Conservation (phyloP, 768 basidiomycete species). For the Floccularia luteovirens region DNA sequence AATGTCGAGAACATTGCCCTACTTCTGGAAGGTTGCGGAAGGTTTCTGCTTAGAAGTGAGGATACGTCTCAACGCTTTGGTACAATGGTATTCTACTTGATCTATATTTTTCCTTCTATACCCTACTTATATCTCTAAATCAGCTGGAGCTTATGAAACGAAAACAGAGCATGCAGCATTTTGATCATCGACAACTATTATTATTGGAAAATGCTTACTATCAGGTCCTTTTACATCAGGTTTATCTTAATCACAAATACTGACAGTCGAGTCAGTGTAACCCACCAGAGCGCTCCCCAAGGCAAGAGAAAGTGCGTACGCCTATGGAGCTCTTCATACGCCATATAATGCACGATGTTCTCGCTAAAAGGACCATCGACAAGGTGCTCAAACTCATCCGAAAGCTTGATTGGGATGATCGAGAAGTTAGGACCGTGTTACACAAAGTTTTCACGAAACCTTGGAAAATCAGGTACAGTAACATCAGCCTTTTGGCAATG, state of each 20-base stretch:
- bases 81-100: slow-evolving; percentile 61
- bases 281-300: slow-evolving; percentile 87
- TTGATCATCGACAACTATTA: slow-evolving; percentile 85
- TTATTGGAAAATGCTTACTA: slow-evolving; percentile 98
- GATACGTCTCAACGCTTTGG: slow-evolving; percentile 82
- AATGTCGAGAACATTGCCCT: slow-evolving; percentile 93
- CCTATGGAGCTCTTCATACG: slow-evolving; percentile 92
- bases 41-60: slow-evolving; percentile 83
- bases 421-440: slow-evolving; percentile 49
- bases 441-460: slow-evolving; percentile 95
- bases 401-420: slow-evolving; percentile 94
- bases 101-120: not conserved
- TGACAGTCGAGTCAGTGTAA: slow-evolving; percentile 62
- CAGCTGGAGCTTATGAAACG: slow-evolving; percentile 92
- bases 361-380: slow-evolving; percentile 90
- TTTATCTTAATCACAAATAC: not conserved
- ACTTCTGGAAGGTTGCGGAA: slow-evolving; percentile 88
- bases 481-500: slow-evolving; percentile 87
- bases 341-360: slow-evolving; percentile 90
- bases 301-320: slow-evolving; percentile 77
- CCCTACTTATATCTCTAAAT: slow-evolving; percentile 5
- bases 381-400: slow-evolving; percentile 90
- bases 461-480: slow-evolving; percentile 94
- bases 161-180: slow-evolving; percentile 89
- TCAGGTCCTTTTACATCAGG: slow-evolving; percentile 74